phyloP scores from a whole-genome alignment of 169 alveolate genomes.

The Cryptosporidium bovis region DNA sequence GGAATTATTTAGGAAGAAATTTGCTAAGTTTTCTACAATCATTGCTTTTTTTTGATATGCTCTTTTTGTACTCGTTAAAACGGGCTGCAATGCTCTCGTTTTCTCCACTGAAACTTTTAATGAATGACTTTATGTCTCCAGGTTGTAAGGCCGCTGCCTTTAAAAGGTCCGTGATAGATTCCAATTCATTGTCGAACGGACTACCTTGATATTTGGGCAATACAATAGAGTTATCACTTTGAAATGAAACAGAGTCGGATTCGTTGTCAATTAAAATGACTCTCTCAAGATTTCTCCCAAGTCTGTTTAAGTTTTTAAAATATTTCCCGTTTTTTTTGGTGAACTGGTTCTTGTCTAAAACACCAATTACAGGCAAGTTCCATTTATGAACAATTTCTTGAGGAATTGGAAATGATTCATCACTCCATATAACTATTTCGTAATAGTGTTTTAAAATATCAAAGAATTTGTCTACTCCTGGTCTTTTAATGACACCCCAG shows the following conservation, averaged over 20 bases:
- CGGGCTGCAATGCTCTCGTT: conserved; percentile 82
- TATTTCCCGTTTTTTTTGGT: conserved; percentile 81
- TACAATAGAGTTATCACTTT: conserved; percentile 85
- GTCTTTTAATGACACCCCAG: conserved; percentile 91
- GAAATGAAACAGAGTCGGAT: conserved; percentile 73
- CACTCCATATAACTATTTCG: conserved; percentile 94
- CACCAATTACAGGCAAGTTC: conserved; percentile 91
- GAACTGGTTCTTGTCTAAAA: conserved; percentile 88
- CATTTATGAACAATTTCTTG: conserved; percentile 88
- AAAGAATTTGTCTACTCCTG: conserved; percentile 91
- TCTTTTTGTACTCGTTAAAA: conserved; percentile 76
- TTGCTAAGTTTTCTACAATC: conserved; percentile 26
- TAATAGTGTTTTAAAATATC: conserved; percentile 87
- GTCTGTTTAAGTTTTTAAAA: conserved; percentile 83
- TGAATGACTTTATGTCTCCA: conserved; percentile 79
- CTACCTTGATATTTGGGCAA: conserved; percentile 85
- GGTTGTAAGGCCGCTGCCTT: conserved; percentile 86
- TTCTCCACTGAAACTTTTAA: conserved; percentile 83
- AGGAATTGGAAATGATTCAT: conserved; percentile 89
- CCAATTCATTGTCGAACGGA: conserved; percentile 85
- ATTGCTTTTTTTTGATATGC: conserved; percentile 13
- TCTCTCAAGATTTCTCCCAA: conserved; percentile 88
- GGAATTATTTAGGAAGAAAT: conserved; percentile 14
- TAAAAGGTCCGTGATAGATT: conserved; percentile 81
- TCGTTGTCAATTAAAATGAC: conserved; percentile 89